phyloP scores from a whole-genome alignment of 805 yeast genomes.

The Wickerhamomyces sydowiorum region DNA sequence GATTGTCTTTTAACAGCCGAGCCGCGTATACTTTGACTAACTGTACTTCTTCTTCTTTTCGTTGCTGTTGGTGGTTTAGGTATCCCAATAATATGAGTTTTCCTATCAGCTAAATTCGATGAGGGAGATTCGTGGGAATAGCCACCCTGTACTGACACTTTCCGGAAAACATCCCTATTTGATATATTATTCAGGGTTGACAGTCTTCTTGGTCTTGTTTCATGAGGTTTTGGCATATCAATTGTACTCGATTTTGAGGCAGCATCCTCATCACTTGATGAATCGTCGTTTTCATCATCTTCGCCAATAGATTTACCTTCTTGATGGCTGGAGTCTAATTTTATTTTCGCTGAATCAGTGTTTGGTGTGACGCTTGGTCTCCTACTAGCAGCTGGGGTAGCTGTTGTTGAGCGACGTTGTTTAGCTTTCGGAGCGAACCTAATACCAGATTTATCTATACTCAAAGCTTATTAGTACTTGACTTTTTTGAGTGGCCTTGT shows the following conservation, averaged over 20 bases:
- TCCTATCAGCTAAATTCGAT: slow-evolving; percentile 8
- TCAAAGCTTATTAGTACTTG: too few relatives aligned
- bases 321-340: slow-evolving; percentile 1
- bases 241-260: slow-evolving; percentile 15
- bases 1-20: not conserved
- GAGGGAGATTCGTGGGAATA: slow-evolving; percentile 5
- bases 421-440: slow-evolving; percentile 60
- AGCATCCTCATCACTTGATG: slow-evolving; percentile 11
- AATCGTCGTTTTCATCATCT: slow-evolving; percentile 3
- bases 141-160: slow-evolving; percentile 6
- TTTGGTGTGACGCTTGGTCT: slow-evolving; percentile 16
- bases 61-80: slow-evolving; percentile 3
- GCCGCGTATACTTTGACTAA: not conserved
- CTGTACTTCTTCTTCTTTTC: slow-evolving; percentile 5
- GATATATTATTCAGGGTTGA: slow-evolving; percentile 28
- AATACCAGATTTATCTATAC: slow-evolving; percentile 43
- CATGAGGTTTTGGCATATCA: slow-evolving; percentile 9
- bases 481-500: too few relatives aligned
- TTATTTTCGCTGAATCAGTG: slow-evolving; percentile 5
- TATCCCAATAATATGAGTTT: slow-evolving; percentile 27
- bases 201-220: slow-evolving; percentile 32
- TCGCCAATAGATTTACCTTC: not conserved
- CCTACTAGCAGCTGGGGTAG: slow-evolving; percentile 23
- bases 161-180: slow-evolving; percentile 27
- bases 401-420: slow-evolving; percentile 31